Base-by-base conservation (phyloP, 768 basidiomycete species). In the Cystobasidium tubakii region DNA sequence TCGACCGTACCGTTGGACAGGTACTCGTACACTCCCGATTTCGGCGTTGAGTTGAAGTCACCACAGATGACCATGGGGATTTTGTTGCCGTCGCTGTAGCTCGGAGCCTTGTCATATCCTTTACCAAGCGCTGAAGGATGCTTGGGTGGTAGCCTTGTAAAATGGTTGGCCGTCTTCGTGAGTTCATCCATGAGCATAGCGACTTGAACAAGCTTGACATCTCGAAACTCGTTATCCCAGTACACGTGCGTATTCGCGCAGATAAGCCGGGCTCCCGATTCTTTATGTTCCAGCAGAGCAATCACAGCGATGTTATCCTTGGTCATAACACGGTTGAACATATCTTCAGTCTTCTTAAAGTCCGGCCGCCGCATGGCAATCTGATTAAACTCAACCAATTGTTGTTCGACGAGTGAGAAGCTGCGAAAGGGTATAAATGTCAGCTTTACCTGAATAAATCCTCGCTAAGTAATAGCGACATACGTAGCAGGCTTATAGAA, bases 291-390 rank as follows among this genome's bases (percentile, higher is more conserved):
- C 79, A 98, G 85, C 34, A 92, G 85, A 77, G 88, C 87, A 73
- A 94, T 84, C 76, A 92, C 87, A 57, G 92, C 92, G 76, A 98
- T 90, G 79, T 97, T 87, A 82, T 98, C 95, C 81, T 92, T 91
- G 75, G 90, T 89, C 77, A 97, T 86, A 69, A 98, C 92, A 36
- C 96, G 92, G 80, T 97, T 97, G 86, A 97, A 98, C 93, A 98
- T 94, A 83, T 97, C 95, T 79, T 98, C 93, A 21, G 92, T 95
- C 65, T 93, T 92, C 85, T 92, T 92, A 83, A 93, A 92, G 81
- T 94, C 92, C 63, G 89, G 87, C 31, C 92, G 87, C 78, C 92
- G 90, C 86, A 97, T 89, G 23, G 94, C 95, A 75, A 93, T 85
- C 42, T 90, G 86, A 80, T 89, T 90, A 83, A 94, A 99, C 81